Percentiles rank a stretch among this genome's conserved stretches.
These are phyloP conservation scores for Cordyceps militaris DNA, from an alignment of 2,329 filamentous ascomycete species.

Conservation along the genomic window DNA sequence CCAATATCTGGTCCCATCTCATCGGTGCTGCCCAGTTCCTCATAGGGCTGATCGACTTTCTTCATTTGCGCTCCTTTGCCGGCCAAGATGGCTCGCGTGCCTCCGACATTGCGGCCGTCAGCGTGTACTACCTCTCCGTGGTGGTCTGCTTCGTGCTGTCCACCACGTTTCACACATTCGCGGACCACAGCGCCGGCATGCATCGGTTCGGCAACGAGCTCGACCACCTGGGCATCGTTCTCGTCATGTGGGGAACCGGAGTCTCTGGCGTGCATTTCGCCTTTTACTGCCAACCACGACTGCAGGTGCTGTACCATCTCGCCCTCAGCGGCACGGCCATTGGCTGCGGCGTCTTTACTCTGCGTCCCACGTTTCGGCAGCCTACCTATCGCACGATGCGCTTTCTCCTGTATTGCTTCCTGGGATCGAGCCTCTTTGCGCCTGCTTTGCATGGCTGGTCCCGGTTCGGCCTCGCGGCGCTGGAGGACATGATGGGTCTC, in stretches of 20 bases:
- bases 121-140: conserved; percentile 20
- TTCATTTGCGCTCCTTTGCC: conserved; percentile 6
- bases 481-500: conserved; percentile 20
- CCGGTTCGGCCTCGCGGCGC: conserved; percentile 14
- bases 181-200: conserved; percentile 23
- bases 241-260: conserved; percentile 23
- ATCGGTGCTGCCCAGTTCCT: conserved; percentile 21
- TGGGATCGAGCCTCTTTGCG: conserved; percentile 20
- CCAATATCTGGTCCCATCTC: conserved; percentile 26
- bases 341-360: conserved; percentile 21
- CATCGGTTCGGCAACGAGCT: conserved; percentile 23
- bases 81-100: conserved; percentile 5
- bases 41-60: conserved; percentile 14
- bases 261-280: conserved; percentile 21
- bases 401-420: conserved; percentile 20
- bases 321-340: conserved; percentile 19
- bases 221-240: conserved; percentile 25
- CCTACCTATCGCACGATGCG: conserved; percentile 20
- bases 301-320: conserved; percentile 17
- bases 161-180: conserved; percentile 22
- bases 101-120: conserved; percentile 15
- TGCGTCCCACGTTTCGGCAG: conserved; percentile 21
- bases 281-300: conserved; percentile 19
- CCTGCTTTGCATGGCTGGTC: conserved; percentile 20
- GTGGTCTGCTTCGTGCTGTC: conserved; percentile 22